These are phyloP conservation scores for Botrytis deweyae DNA, from an alignment of 2,329 filamentous ascomycete species.

Conservation along the genomic window DNA sequence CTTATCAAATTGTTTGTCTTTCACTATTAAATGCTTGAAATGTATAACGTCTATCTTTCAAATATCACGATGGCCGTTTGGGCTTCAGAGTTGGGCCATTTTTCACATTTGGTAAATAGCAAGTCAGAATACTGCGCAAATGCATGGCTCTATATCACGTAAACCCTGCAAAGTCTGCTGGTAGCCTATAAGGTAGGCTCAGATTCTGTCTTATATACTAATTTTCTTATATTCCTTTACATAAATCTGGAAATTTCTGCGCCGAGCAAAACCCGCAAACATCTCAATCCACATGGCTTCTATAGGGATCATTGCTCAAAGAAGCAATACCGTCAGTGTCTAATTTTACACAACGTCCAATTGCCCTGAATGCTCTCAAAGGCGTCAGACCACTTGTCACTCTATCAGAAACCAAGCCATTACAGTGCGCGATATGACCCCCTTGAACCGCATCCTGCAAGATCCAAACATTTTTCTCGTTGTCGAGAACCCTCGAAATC, in stretches of 20 bases:
- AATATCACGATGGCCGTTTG: neutral
- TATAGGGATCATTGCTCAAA: neutral
- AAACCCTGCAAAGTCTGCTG: neutral
- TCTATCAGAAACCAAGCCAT: neutral
- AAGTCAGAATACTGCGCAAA: neutral
- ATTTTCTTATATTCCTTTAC: neutral
- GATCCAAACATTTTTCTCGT: neutral
- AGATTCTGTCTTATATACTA: neutral
- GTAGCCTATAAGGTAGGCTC: neutral
- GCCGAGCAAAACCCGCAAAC: neutral
- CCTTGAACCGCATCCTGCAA: neutral
- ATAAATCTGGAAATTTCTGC: fast-evolving
- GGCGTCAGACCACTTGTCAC: neutral
- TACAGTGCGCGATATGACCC: neutral
- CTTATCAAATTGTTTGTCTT: neutral
- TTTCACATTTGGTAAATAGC: neutral
- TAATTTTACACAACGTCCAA: neutral
- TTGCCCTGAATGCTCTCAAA: neutral
- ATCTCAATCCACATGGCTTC: neutral
- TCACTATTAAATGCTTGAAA: neutral
- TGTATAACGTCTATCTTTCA: neutral
- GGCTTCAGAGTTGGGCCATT: neutral
- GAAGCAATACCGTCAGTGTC: neutral
- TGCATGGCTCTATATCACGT: neutral
- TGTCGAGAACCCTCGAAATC: neutral